Evolutionary conservation across 2,329 filamentous ascomycete species (phyloP).

Genomic region (Colletotrichum tropicale): DNA sequence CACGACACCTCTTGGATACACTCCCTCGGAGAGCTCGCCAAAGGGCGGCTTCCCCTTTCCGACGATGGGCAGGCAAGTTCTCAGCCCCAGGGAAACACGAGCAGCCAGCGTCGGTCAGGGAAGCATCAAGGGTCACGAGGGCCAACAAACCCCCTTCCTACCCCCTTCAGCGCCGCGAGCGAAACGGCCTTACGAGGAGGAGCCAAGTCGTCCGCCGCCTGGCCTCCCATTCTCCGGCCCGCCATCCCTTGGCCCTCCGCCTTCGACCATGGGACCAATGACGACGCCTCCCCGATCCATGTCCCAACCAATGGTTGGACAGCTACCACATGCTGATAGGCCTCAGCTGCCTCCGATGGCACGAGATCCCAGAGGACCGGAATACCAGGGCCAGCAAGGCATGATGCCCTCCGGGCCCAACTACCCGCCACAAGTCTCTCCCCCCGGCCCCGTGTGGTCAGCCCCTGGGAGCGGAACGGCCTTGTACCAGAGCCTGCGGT

Average conservation of each 20-base stretch:
- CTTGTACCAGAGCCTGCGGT: slow-evolving; percentile 18
- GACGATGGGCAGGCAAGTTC: slow-evolving; percentile 29
- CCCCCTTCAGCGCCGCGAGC: slow-evolving; percentile 26
- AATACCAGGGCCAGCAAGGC: slow-evolving; percentile 3
- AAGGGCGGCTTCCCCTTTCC: slow-evolving; percentile 34
- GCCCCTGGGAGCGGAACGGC: slow-evolving; percentile 39
- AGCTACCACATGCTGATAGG: slow-evolving; percentile 27
- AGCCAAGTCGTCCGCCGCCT: background rate
- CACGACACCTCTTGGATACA: slow-evolving; percentile 29
- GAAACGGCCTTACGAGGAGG: slow-evolving; percentile 8
- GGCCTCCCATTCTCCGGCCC: slow-evolving; percentile 7
- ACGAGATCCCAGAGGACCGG: slow-evolving; percentile 4
- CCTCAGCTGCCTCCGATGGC: slow-evolving; percentile 14
- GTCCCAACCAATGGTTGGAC: slow-evolving; percentile 37
- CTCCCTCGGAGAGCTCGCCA: slow-evolving; percentile 36
- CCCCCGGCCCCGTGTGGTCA: slow-evolving; percentile 26
- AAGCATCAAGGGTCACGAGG: slow-evolving; percentile 27
- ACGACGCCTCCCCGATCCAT: slow-evolving; percentile 35
- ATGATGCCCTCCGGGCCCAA: background rate
- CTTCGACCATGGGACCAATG: slow-evolving; percentile 23
- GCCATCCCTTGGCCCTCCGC: slow-evolving; percentile 19
- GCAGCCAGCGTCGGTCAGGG: slow-evolving; percentile 31
- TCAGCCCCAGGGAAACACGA: slow-evolving; percentile 35
- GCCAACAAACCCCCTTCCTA: slow-evolving; percentile 27
- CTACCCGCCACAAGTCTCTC: background rate